phyloP scores from a whole-genome alignment of 1,139 yeast genomes.

The Candida albicans region DNA sequence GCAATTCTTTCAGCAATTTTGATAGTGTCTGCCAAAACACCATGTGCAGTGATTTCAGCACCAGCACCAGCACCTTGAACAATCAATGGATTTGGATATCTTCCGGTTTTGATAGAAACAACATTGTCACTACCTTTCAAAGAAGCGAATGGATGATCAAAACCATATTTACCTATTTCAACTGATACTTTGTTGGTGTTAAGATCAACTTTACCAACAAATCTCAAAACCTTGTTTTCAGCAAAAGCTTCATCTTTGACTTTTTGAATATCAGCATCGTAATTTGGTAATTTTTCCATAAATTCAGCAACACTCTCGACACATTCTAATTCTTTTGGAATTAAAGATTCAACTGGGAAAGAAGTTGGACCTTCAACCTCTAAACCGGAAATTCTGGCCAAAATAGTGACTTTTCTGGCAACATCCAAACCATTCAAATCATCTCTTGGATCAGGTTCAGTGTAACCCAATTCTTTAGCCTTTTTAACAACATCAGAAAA shows the following conservation, averaged over 20 bases:
- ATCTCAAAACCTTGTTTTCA: conserved; percentile 85
- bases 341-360: conserved; percentile 92
- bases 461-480: conserved; percentile 91
- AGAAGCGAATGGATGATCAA: conserved; percentile 93
- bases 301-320: conserved; percentile 75
- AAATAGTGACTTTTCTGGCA: conserved; percentile 94
- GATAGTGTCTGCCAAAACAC: conserved; percentile 90
- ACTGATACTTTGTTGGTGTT: conserved; percentile 69
- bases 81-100: conserved; percentile 90
- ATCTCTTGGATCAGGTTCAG: conserved; percentile 99
- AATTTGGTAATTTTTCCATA: conserved; percentile 75
- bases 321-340: conserved; percentile 82
- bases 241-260: conserved; percentile 79
- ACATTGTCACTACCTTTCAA: conserved; percentile 96
- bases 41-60: conserved; percentile 98
- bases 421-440: conserved; percentile 97
- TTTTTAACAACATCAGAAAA: conserved; percentile 87
- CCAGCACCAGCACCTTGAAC: conserved; percentile 99
- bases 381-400: conserved; percentile 89
- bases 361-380: conserved; percentile 86
- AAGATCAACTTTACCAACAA: conserved; percentile 87
- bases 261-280: conserved; percentile 74
- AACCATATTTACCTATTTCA: conserved; percentile 81
- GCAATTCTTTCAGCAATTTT: conserved; percentile 87
- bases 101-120: conserved; percentile 83